Evolutionary conservation across 352 stramenopile species (phyloP), one percentile per base, ranked within the genome.

Genomic region (Pythium chondricola): DNA sequence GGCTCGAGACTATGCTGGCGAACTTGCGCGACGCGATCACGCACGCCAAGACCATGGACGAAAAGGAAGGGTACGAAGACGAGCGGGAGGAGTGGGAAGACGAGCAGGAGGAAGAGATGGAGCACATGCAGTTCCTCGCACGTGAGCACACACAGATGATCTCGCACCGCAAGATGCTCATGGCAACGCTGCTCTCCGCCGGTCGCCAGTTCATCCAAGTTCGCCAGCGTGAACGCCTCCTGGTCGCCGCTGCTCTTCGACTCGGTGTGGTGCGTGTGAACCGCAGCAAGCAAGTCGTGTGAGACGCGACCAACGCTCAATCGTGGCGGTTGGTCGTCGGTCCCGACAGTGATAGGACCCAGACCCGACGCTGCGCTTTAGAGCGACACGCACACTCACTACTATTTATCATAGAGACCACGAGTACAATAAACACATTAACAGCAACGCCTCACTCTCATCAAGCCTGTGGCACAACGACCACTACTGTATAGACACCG

Each of bases 131-230:
- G 44, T 55, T 54, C 40, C 35, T 61, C 22, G 26, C 37, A 31
- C 44, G 38, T 8, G 44, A 55, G 39, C 45, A 51, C 38, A 40
- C 44, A 9, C 21, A 61, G 39, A 61, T 61, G 38, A 37, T 55
- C 22, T 26, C 14, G 9, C 52, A 55, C 31, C 52, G 52, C 21
- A 54, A 61, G 52, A 45, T 55, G 38, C 45, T 61, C 37, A 31
- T 61, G 16, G 46, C 52, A 4, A 42, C 44, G 31, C 45, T 61
- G 1, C 39, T 61, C 24, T 30, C 52, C 29, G 37, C 55, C 22
- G 52, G 52, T 9, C 52, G 52, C 39, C 52, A 61, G 32, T 51
- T 61, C 26, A 48, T 61, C 18, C 44, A 51, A 14, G 45, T 61
- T 37, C 52, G 52, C 40, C 52, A 61, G 31, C 52, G 52, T 32